These are phyloP conservation scores for Corylus avellana DNA, from an alignment of 306 rosid genomes.

Conservation along the genomic window DNA sequence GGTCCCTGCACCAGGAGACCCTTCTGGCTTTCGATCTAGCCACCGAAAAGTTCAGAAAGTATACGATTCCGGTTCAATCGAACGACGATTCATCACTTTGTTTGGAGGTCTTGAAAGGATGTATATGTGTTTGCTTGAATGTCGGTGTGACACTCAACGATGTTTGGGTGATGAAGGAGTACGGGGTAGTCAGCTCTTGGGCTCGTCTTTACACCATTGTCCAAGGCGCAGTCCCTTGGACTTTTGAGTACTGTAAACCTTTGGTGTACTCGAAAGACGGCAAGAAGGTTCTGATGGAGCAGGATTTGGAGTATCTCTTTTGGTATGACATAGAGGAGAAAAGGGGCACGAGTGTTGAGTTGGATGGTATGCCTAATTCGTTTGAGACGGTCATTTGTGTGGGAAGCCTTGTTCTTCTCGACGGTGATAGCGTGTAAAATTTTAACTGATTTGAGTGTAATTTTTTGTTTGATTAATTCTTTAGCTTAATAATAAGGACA, in stretches of 20 bases:
- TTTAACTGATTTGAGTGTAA: too few species aligned
- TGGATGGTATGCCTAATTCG: too few species aligned
- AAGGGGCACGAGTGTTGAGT: too few species aligned
- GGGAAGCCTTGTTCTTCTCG: too few species aligned
- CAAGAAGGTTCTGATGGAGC: background rate
- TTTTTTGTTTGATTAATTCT: too few species aligned
- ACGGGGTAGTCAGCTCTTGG: background rate
- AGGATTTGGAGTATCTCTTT: background rate
- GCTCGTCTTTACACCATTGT: background rate
- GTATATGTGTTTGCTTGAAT: background rate
- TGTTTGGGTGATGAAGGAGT: background rate
- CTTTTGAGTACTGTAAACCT: background rate
- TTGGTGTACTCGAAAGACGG: background rate
- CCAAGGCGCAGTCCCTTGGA: background rate
- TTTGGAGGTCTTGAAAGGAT: background rate
- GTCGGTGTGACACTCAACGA: too few species aligned
- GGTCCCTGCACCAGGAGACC: background rate
- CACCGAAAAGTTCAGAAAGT: background rate
- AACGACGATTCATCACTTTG: too few species aligned
- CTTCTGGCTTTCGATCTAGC: background rate
- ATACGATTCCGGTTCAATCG: background rate
- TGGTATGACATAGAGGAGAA: background rate
- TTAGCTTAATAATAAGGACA: too few species aligned
- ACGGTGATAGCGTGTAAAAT: too few species aligned
- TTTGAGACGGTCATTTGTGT: too few species aligned